A percentile compares a stretch with the other conserved stretches of the same genome.
These are phyloP conservation scores for Mucor lusitanicus DNA, from an alignment of 371 early-diverging fungal species.

Conservation along the genomic window DNA sequence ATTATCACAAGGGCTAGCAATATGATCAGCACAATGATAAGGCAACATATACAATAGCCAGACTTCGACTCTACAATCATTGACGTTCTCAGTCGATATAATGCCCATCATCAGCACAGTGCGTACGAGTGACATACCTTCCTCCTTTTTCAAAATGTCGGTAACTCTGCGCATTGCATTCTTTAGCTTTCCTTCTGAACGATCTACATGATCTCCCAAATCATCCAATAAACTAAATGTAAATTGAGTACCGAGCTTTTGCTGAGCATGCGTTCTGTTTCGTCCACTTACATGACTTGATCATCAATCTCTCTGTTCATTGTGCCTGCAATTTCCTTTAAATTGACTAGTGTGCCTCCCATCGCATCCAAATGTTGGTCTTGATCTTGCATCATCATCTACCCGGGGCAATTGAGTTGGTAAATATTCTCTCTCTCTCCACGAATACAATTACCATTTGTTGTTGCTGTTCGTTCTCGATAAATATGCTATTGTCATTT, in stretches of 20 bases:
- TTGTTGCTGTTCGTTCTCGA: constrained; percentile 40
- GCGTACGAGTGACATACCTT: constrained; percentile 42
- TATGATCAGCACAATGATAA: constrained; percentile 60
- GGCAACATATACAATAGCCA: constrained; percentile 61
- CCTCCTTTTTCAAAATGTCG: constrained; percentile 58
- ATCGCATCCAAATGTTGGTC: constrained; percentile 64
- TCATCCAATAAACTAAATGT: constrained; percentile 55
- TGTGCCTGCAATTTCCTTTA: constrained; percentile 65
- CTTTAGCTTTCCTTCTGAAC: constrained; percentile 50
- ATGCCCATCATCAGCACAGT: background rate
- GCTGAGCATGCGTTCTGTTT: background rate
- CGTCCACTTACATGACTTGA: constrained; percentile 49
- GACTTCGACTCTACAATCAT: constrained; percentile 53
- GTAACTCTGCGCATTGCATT: constrained; percentile 59
- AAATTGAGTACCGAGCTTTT: background rate
- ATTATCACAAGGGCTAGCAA: constrained; percentile 56
- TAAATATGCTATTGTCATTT: constrained; percentile 39
- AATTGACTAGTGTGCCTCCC: constrained; percentile 59
- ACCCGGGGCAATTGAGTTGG: background rate
- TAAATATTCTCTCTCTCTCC: too few species aligned
- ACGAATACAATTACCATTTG: constrained; percentile 33
- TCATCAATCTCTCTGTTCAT: constrained; percentile 65
- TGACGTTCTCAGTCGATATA: background rate
- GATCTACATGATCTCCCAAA: constrained; percentile 61
- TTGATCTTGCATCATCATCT: constrained; percentile 64